Evolutionary conservation across 345 rosid species (phyloP).

Genomic region (Litchi chinensis): DNA sequence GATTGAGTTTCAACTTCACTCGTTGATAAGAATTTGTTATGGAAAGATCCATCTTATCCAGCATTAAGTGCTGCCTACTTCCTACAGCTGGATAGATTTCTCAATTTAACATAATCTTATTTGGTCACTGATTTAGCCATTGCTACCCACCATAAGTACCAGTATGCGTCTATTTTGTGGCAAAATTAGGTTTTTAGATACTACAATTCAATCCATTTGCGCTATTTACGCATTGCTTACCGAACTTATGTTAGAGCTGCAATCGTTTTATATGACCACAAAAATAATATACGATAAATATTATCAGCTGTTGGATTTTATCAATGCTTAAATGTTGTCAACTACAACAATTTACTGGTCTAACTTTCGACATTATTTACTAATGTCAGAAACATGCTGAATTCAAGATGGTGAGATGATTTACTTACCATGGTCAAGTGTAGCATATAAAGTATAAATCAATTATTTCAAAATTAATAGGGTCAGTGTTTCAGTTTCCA

Average conservation of each 20-base stretch:
- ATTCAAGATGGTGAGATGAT: not conserved
- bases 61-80: not conserved
- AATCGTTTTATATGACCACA: not conserved
- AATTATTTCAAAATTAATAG: not conserved
- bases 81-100: not conserved
- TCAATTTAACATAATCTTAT: not conserved
- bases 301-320: not conserved
- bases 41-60: not conserved
- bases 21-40: not conserved
- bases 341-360: not conserved
- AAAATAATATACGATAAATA: too few species aligned
- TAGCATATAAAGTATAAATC: conserved; percentile 2
- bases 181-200: conserved; percentile 5
- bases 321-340: not conserved
- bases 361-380: not conserved
- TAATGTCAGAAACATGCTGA: not conserved
- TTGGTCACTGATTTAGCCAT: not conserved
- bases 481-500: not conserved
- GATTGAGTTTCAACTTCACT: not conserved
- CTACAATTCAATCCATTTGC: not conserved
- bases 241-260: not conserved
- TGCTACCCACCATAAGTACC: not conserved
- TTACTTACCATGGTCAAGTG: not conserved
- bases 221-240: not conserved
- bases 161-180: not conserved